Conservation (phyloP, 2,329 filamentous ascomycete genomes). For the Fusarium tanahbumbuense region DNA sequence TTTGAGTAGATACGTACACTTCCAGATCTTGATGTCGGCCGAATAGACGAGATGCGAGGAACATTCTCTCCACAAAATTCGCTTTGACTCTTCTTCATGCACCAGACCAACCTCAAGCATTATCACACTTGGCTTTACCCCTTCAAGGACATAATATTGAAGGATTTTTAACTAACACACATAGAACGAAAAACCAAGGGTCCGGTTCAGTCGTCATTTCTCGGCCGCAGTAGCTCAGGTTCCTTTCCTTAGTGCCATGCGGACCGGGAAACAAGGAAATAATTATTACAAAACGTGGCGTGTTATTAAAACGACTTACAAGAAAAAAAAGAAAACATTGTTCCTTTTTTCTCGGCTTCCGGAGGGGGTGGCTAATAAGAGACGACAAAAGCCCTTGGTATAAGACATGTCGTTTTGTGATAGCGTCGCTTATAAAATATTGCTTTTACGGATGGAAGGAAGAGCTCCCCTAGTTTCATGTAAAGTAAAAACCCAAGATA, state of each 20-base stretch:
- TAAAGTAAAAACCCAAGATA: too few relatives aligned
- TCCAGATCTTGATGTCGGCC: constrained; percentile 12
- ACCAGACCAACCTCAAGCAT: too few relatives aligned
- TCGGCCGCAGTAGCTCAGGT: not conserved
- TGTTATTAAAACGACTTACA: not conserved
- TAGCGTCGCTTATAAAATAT: not conserved
- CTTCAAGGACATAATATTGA: not conserved
- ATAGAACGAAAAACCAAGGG: not conserved
- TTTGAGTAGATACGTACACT: not conserved
- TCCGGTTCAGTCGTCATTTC: not conserved
- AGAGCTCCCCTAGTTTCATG: not conserved
- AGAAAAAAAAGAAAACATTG: not conserved
- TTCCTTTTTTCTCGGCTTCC: not conserved
- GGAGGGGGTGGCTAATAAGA: not conserved
- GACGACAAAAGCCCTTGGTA: not conserved
- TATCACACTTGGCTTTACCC: not conserved
- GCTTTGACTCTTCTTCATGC: not conserved
- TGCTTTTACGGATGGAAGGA: not conserved
- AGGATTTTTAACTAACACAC: not conserved
- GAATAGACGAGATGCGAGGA: not conserved
- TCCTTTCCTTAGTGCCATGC: not conserved
- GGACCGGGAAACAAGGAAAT: not conserved
- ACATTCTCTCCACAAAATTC: constrained; percentile 4
- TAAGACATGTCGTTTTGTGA: not conserved
- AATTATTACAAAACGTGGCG: not conserved